Evolutionary conservation across 805 yeast genomes (phyloP).

Genomic region (Metschnikowia lachancei): DNA sequence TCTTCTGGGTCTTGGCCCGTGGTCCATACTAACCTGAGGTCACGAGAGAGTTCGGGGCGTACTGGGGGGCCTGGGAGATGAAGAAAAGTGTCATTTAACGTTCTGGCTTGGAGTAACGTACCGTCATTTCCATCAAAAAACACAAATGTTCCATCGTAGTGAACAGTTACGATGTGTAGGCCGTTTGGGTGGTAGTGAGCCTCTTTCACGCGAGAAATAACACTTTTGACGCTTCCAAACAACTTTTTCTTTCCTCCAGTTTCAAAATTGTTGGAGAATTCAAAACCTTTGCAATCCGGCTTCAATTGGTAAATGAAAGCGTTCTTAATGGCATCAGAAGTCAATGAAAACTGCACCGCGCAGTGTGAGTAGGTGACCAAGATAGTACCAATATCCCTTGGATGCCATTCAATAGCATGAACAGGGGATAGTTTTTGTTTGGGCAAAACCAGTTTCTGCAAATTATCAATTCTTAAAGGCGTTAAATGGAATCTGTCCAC

Average conservation of each 20-base stretch:
- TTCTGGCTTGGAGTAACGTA: conserved; percentile 68
- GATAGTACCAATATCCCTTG: conserved; percentile 80
- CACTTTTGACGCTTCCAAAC: conserved; percentile 37
- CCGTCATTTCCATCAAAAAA: conserved; percentile 93
- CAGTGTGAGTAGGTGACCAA: conserved; percentile 69
- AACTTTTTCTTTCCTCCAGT: conserved; percentile 42
- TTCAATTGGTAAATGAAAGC: conserved; percentile 61
- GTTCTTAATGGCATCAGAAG: conserved; percentile 55
- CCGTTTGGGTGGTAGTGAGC: conserved; percentile 94
- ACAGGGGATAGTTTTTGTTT: conserved; percentile 63
- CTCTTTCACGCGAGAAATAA: conserved; percentile 35
- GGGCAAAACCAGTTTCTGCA: conserved; percentile 61
- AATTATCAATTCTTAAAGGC: conserved; percentile 63
- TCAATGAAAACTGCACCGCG: conserved; percentile 67
- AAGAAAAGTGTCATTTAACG: conserved; percentile 61
- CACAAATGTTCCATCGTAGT: conserved; percentile 78
- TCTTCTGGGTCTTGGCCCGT: conserved; percentile 77
- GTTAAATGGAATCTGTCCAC: conserved; percentile 73
- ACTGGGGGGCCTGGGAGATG: conserved; percentile 47
- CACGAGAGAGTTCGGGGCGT: conserved; percentile 8
- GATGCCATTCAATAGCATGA: conserved; percentile 70
- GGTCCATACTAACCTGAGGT: conserved; percentile 60
- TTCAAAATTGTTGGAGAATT: conserved; percentile 26
- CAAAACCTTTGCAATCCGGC: conserved; percentile 64
- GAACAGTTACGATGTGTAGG: conserved; percentile 72